A percentile compares a stretch with the other conserved stretches of the same genome.
These are phyloP conservation scores for Beta vulgaris DNA, from an alignment of 148 eudicot species.

Conservation along the genomic window DNA sequence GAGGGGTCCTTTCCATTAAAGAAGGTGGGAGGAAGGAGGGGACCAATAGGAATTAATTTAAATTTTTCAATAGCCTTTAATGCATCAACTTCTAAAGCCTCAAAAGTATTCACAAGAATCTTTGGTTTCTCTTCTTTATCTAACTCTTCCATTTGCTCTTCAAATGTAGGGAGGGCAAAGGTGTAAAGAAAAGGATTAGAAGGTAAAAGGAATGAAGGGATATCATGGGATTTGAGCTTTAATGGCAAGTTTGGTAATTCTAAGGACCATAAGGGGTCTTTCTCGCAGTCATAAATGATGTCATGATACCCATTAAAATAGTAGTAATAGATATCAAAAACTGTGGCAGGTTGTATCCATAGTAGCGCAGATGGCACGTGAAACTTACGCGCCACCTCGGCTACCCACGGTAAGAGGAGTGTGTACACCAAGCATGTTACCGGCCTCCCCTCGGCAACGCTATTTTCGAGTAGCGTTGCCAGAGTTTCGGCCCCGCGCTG, in stretches of 20 bases:
- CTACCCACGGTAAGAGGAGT: slow-evolving; percentile 52
- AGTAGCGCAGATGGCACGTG: slow-evolving; percentile 45
- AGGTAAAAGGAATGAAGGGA: slow-evolving; percentile 58
- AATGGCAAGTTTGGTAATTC: slow-evolving; percentile 46
- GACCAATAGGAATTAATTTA: slow-evolving; percentile 39
- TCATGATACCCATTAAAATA: slow-evolving; percentile 41
- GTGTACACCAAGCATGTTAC: slow-evolving; percentile 55
- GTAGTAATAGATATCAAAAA: slow-evolving; percentile 47
- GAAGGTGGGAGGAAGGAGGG: slow-evolving; percentile 42
- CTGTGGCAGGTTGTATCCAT: slow-evolving; percentile 65
- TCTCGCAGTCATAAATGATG: slow-evolving; percentile 20
- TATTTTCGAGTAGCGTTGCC: slow-evolving; percentile 23
- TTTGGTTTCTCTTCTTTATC: slow-evolving; percentile 35
- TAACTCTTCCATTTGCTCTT: slow-evolving; percentile 37
- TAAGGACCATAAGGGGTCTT: slow-evolving; percentile 37
- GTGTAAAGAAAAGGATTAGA: slow-evolving; percentile 24
- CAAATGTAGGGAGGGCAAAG: slow-evolving; percentile 30
- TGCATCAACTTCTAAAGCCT: slow-evolving; percentile 47
- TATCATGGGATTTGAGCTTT: slow-evolving; percentile 33
- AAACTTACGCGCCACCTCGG: slow-evolving; percentile 44
- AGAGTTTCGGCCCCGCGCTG: slow-evolving; percentile 29
- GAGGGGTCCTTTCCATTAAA: slow-evolving; percentile 34
- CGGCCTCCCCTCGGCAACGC: slow-evolving; percentile 35
- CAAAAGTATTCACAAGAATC: slow-evolving; percentile 60
- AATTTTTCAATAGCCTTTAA: slow-evolving; percentile 33